A percentile compares a stretch with the other conserved stretches of the same genome.
phyloP scores from a whole-genome alignment of 2,329 filamentous ascomycete species.

The Venturiaceae sp. region DNA sequence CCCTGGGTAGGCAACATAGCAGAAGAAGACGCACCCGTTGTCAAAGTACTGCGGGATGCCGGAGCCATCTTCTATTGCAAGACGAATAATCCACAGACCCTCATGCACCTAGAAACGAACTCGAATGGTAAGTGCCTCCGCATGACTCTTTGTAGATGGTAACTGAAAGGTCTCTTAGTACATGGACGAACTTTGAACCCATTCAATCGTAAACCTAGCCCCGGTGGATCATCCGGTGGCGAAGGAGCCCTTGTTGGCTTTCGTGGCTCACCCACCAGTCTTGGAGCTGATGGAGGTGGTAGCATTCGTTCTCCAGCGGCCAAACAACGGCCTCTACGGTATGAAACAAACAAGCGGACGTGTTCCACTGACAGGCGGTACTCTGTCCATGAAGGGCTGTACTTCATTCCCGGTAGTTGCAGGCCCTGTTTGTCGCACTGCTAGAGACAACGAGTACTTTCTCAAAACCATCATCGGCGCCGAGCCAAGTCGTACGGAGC shows the following conservation, averaged over 20 bases:
- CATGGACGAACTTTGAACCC: slow-evolving; percentile 46
- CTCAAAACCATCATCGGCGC: slow-evolving; percentile 29
- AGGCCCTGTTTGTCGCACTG: slow-evolving; percentile 25
- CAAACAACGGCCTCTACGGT: slow-evolving; percentile 39
- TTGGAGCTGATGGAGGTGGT: slow-evolving; percentile 43
- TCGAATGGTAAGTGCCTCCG: not conserved
- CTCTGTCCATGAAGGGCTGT: slow-evolving; percentile 27
- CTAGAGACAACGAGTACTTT: slow-evolving; percentile 47
- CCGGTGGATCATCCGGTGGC: slow-evolving; percentile 46
- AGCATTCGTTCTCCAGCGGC: slow-evolving; percentile 37
- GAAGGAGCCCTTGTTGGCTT: slow-evolving; percentile 46
- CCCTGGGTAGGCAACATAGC: slow-evolving; percentile 31
- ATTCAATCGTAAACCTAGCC: slow-evolving; percentile 38
- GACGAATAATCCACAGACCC: slow-evolving; percentile 43
- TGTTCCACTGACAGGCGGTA: slow-evolving; percentile 38
- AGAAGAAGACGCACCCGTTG: slow-evolving; percentile 37
- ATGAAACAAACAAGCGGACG: slow-evolving; percentile 35
- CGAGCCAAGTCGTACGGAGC: slow-evolving; percentile 43
- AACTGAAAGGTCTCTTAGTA: slow-evolving; percentile 42
- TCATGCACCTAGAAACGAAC: slow-evolving; percentile 43
- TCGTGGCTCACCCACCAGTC: slow-evolving; percentile 41
- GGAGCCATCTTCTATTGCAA: slow-evolving; percentile 43
- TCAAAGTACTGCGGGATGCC: slow-evolving; percentile 35
- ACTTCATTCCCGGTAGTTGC: not conserved
- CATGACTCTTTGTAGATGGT: slow-evolving; percentile 19